These are phyloP conservation scores for Hsuehochloa calcarea DNA, from an alignment of 176 grass and related monocot species.

Conservation along the genomic window DNA sequence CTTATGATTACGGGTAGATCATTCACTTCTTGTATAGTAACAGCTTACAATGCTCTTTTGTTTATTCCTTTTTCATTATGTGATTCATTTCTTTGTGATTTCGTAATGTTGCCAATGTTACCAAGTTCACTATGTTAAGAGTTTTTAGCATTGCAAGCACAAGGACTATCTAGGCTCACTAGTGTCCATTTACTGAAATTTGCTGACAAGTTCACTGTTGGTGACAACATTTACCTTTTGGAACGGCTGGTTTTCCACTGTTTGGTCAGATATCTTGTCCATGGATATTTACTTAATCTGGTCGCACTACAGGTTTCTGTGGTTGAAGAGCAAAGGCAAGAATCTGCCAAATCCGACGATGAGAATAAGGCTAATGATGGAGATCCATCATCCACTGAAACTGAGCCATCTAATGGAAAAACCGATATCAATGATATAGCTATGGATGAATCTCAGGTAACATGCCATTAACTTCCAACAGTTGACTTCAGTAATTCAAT, in stretches of 20 bases:
- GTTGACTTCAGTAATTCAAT: conserved; percentile 1
- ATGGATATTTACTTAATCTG: conserved; percentile 33
- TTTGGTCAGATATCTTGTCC: background rate
- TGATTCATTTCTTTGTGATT: conserved; percentile 5
- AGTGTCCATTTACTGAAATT: background rate
- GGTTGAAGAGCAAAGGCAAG: conserved; percentile 62
- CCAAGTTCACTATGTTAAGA: background rate
- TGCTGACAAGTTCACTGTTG: background rate
- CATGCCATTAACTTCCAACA: background rate
- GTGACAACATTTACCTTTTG: conserved; percentile 7
- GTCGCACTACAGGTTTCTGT: conserved; percentile 52
- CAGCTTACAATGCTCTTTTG: background rate
- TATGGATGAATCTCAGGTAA: conserved; percentile 62
- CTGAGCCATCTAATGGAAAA: conserved; percentile 49
- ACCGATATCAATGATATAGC: conserved; percentile 57
- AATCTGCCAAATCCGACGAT: conserved; percentile 54
- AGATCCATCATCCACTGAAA: conserved; percentile 43
- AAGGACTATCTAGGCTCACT: background rate
- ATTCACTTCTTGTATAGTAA: background rate
- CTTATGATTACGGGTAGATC: background rate
- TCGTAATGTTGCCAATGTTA: background rate
- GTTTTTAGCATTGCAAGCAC: background rate
- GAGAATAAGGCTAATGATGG: conserved; percentile 52
- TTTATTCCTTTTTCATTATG: background rate
- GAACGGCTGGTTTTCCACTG: background rate